Base-by-base conservation (phyloP, 306 rosid species). In the Heteromeles arbutifolia region DNA sequence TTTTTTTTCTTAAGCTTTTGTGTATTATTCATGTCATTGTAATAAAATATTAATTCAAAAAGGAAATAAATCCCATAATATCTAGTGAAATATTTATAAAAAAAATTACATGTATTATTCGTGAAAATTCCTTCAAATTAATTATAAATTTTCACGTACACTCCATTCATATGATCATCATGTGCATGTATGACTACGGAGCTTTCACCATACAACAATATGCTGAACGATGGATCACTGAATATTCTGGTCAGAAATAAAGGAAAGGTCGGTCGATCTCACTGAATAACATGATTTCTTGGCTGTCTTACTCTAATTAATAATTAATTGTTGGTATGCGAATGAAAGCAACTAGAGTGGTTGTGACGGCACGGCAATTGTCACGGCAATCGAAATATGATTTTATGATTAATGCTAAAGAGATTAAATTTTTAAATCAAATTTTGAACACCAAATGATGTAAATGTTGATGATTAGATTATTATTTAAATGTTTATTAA, bases 361-460 rank as follows among this genome's bases (percentile, higher is more conserved):
- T 77, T 84, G 92, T 66, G 79, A 88, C 90, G 93, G 88, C 91
- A 92, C 96, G 97, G 85, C 89, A 31, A 29, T 31, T 64, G 24
- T 74, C 86, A 85, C 74, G 74, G 74, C 63, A 76, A 75, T 85
- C 85, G 52, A 84, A 85, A 74, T 63, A 73, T 73, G 66, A 37
- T 32, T 32, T 32, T 32, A 34, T 34, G 1, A 0, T 0, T 34
- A 34, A 34, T 6, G 8, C 1, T 6, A 34, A 1, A 1, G 8
- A 5, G 8, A 6, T 6, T 34, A 32, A 32, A 32, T 0, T 1
- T 34, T 6, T 34, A 34, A 34, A 34, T 34, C 0, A 34, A 34
- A 6, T 34, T 34, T 34, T 34, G 2, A 26, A 34, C 37, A 34
- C 0, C 6, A 5, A 5, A 32, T 32, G 34, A 5, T 32, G 0